These are phyloP conservation scores for Delitschia confertaspora DNA, from an alignment of 495 filamentous ascomycete genomes.

Conservation along the genomic window DNA sequence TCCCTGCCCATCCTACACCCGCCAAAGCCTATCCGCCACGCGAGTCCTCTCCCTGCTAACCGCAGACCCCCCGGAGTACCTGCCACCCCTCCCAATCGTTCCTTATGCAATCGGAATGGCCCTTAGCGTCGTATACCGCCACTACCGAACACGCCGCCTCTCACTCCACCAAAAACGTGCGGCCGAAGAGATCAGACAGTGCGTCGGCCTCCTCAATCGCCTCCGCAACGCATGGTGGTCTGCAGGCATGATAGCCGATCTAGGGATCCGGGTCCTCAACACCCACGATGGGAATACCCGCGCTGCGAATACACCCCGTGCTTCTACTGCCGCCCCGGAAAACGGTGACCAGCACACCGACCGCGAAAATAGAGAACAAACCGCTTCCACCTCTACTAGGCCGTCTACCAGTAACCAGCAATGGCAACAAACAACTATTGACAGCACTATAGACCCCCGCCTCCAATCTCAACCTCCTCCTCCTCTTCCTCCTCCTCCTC, in stretches of 20 bases:
- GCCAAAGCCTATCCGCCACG: constrained; percentile 56
- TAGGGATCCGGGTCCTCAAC: constrained; percentile 36
- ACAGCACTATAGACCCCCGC: constrained; percentile 18
- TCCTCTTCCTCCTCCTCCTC: constrained; percentile 9
- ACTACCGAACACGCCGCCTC: constrained; percentile 57
- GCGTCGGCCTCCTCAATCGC: constrained; percentile 47
- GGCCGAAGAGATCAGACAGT: constrained; percentile 50
- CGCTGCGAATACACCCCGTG: constrained; percentile 20
- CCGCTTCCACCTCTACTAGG: not conserved
- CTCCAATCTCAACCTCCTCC: constrained; percentile 12
- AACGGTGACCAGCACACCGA: not conserved
- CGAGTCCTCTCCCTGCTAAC: constrained; percentile 54
- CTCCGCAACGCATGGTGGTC: constrained; percentile 53
- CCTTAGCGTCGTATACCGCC: constrained; percentile 61
- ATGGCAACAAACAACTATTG: constrained; percentile 1
- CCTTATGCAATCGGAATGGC: constrained; percentile 60
- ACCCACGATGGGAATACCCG: constrained; percentile 23
- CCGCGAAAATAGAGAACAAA: no score
- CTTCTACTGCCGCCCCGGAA: constrained; percentile 1
- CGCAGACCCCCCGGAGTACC: constrained; percentile 43
- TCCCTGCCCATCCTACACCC: constrained; percentile 45
- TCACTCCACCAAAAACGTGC: constrained; percentile 55
- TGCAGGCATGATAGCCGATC: constrained; percentile 52
- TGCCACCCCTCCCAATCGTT: constrained; percentile 55
- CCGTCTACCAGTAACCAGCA: no score